Percentiles rank a stretch among this genome's conserved stretches.
phyloP scores from a whole-genome alignment of 2,329 filamentous ascomycete species.

The Colletotrichum sp. region DNA sequence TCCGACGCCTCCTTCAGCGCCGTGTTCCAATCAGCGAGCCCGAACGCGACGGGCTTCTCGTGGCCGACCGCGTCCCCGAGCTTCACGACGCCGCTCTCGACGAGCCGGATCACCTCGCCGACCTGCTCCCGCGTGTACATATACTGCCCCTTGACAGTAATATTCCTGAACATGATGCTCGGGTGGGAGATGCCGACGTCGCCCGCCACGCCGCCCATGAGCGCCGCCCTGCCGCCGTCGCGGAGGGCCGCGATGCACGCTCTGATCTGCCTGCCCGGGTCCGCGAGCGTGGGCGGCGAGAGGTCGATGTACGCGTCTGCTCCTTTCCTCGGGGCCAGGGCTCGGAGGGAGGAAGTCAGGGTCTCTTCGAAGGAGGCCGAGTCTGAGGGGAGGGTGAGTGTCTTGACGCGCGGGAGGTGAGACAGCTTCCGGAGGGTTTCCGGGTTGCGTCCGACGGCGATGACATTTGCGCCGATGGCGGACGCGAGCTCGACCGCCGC shows the following conservation, averaged over 20 bases:
- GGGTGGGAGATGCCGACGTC: background rate
- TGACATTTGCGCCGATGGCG: slow-evolving; percentile 56
- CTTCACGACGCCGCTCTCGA: background rate
- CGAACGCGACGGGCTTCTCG: background rate
- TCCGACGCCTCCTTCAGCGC: background rate
- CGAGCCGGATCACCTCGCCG: background rate
- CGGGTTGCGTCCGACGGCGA: slow-evolving; percentile 53
- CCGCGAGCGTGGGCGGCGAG: background rate
- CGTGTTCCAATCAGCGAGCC: background rate
- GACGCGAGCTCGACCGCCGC: slow-evolving; percentile 52
- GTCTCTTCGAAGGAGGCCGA: slow-evolving; percentile 39
- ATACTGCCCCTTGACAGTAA: background rate
- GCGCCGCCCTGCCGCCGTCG: background rate
- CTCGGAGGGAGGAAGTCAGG: slow-evolving; percentile 32
- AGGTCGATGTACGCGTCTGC: background rate
- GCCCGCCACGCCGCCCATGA: background rate
- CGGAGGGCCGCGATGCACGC: background rate
- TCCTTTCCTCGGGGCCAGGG: background rate
- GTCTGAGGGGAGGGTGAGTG: slow-evolving; percentile 35
- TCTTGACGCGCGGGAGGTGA: slow-evolving; percentile 32
- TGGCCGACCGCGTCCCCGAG: background rate
- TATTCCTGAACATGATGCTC: background rate
- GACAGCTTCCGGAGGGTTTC: slow-evolving; percentile 35
- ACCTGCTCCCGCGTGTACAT: background rate
- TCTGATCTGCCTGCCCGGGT: background rate